phyloP scores from a whole-genome alignment of 2,329 filamentous ascomycete species.

The Neonectria hederae region DNA sequence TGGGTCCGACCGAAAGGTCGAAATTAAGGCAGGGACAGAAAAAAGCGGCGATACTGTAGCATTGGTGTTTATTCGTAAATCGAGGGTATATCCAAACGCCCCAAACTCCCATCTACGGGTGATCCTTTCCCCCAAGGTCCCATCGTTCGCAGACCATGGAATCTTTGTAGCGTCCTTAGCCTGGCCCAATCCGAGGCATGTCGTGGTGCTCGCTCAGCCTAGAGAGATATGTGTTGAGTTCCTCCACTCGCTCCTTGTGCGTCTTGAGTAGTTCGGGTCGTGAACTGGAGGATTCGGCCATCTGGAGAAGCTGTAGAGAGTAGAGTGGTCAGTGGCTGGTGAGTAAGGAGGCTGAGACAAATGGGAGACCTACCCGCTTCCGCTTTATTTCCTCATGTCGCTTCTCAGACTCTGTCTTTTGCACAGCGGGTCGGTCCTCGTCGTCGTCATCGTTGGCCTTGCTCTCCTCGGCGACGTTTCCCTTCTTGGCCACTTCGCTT shows the following conservation, averaged over 20 bases:
- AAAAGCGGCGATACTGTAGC: background rate
- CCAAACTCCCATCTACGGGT: slow-evolving; percentile 32
- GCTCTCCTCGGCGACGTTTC: slow-evolving; percentile 29
- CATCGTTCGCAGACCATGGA: background rate
- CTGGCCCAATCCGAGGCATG: slow-evolving; percentile 79
- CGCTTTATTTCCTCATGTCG: slow-evolving; percentile 82
- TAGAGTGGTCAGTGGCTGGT: background rate
- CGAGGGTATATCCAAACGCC: slow-evolving; percentile 42
- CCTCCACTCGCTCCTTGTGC: slow-evolving; percentile 95
- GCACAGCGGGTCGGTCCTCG: slow-evolving; percentile 42
- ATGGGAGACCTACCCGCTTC: slow-evolving; percentile 72
- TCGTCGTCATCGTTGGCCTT: slow-evolving; percentile 43
- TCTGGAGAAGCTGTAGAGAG: slow-evolving; percentile 75
- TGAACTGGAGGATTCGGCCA: slow-evolving; percentile 68
- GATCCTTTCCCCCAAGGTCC: background rate
- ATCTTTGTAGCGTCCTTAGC: slow-evolving; percentile 46
- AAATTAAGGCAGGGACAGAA: background rate
- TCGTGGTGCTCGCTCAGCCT: slow-evolving; percentile 96
- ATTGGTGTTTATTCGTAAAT: slow-evolving; percentile 14
- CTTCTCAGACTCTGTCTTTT: slow-evolving; percentile 86
- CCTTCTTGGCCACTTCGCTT: slow-evolving; percentile 42
- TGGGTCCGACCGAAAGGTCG: background rate
- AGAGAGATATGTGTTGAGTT: slow-evolving; percentile 92
- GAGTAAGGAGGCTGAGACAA: background rate
- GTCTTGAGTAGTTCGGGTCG: slow-evolving; percentile 88